Evolutionary conservation across 495 filamentous ascomycete species (phyloP).

Genomic region (Penicillium daleae): DNA sequence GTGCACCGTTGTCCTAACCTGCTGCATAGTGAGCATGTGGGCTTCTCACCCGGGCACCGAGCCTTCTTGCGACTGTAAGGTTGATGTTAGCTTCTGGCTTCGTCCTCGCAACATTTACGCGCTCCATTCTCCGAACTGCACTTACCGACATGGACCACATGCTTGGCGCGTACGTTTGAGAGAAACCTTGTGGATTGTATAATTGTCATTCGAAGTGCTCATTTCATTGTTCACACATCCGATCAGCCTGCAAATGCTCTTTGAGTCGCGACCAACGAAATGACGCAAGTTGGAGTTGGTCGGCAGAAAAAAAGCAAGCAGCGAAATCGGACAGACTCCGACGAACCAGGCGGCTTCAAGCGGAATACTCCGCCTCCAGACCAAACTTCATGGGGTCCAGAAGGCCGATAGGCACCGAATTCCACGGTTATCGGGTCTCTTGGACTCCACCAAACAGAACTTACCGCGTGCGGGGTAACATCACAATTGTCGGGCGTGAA

Average conservation of each 20-base stretch:
- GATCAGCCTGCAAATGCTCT: neutral
- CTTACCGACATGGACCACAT: constrained; percentile 44
- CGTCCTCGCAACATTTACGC: neutral
- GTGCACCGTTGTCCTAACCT: constrained; percentile 38
- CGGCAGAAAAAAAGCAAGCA: neutral
- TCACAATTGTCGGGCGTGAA: neutral
- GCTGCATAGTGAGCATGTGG: constrained; percentile 41
- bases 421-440: neutral
- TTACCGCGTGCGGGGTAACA: neutral
- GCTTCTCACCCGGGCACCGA: constrained; percentile 47
- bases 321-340: neutral
- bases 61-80: constrained; percentile 42
- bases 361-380: neutral
- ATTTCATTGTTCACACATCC: constrained; percentile 26
- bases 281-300: neutral
- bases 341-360: neutral
- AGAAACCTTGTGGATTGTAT: constrained; percentile 36
- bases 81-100: constrained; percentile 8
- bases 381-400: neutral
- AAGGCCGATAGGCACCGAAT: neutral
- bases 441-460: neutral
- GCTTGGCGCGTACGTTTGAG: constrained; percentile 44
- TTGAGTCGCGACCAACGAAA: neutral
- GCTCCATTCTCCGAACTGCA: neutral
- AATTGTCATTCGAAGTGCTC: constrained; percentile 31